Base-by-base conservation (phyloP, 805 yeast species). In the Kazachstania bromeliacearum region DNA sequence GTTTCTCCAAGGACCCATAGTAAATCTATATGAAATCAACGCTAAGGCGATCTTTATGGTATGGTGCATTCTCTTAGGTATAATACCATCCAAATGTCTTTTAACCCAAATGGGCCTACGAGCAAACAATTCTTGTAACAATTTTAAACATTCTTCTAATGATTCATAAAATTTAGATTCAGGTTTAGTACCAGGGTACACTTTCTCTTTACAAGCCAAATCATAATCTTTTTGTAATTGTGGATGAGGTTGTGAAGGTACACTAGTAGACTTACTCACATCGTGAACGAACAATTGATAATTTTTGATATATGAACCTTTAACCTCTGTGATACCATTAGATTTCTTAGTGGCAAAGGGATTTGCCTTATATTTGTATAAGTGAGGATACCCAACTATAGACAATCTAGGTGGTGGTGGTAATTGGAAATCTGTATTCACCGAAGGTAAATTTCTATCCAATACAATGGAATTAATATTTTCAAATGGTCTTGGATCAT, bases 1-100 rank as follows among this genome's bases (percentile, higher is more conserved):
- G 41, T 85, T 85, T 48, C 97, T 70, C 95, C 95, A 92, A 0
- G 97, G 98, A 0, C 98, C 98, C 50, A 81, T 82, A 25, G 81
- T 75, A 54, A 77, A 82, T 28, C 85, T 71, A 54, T 77, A 92
- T 0, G 95, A 71, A 0, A 85, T 81, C 54, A 83, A 79, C 0
- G 97, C 95, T 34, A 92, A 57, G 0, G 96, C 94, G 43, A 72
- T 77, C 47, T 81, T 77, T 30, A 89, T 44, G 51, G 75, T 50
- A 25, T 52, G 56, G 28, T 56, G 58, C 7, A 55, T 40, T 48
- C 65, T 42, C 16, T 55, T 51, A 0, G 84, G 79, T 3, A 77
- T 63, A 35, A 77, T 63, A 5, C 68, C 64, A 38, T 63, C 66
- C 16, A 88, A 54, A 44, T 83, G 94, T 44, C 81, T 71, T 38